Evolutionary conservation across 2,329 filamentous ascomycete species (phyloP), one percentile per base, ranked within the genome.

Genomic region (Colletotrichum abscissum): DNA sequence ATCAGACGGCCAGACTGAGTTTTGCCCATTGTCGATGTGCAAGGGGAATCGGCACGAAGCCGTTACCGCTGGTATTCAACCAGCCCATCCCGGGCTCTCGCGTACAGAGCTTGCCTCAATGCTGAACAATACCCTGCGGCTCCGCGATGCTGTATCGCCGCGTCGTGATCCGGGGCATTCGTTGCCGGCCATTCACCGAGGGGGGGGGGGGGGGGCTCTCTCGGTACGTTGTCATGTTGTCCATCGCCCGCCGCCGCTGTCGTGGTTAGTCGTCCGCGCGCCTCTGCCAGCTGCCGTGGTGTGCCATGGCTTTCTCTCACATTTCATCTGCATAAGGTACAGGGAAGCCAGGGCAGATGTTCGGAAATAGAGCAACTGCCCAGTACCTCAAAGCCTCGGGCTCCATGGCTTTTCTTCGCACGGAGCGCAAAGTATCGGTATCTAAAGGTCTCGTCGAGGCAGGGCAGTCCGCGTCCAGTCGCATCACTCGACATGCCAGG

Each of bases 1-100:
- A 66, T 66, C 71, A 62, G 63, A 60, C 46, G 67, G 62, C 49
- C 56, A 66, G 35, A 73, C 71, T 57, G 52, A 70, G 60, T 71
- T 56, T 71, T 30, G 28, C 55, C 30, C 22, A 22, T 46, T 54
- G 49, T 66, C 42, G 19, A 9, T 49, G 42, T 49, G n/a, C 42
- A 49, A n/a, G 19, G 42, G 8, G 7, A 46, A 57, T 60, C 56
- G 71, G 71, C 56, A 62, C 35, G 26, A 70, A 71, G 56, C 49
- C 62, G 67, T 73, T 65, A 35, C 60, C 62, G 65, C 56, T 33
- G 35, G 49, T 30, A 57, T 35, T 46, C 49, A 49, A 56, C 62
- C 55, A 71, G 67, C 56, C 46, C 69, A 24, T 62, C 70, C 49
- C n/a, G 60, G 67, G 55, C 62, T 66, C 38, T 64, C 30, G 35